Base-by-base conservation (phyloP, 2,329 filamentous ascomycete genomes). In the Tolypocladium amazonense region DNA sequence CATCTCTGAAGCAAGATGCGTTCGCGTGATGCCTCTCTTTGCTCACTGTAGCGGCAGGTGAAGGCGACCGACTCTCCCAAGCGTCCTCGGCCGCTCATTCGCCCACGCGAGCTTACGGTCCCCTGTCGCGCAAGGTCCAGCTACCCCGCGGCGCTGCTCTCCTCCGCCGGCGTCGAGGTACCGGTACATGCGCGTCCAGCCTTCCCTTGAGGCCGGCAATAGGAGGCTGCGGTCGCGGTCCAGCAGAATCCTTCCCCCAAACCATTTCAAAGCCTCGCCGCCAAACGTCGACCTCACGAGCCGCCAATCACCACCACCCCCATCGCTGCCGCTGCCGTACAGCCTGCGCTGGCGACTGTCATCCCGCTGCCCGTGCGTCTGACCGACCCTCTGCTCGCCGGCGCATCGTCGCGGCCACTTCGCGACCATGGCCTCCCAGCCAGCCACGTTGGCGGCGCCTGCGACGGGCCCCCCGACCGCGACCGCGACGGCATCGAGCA, bases 361-460 rank as follows among this genome's bases (percentile, higher is more conserved):
- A 14, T 54, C 30, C 30, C 30, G 50, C 50, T 54, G 30, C 50
- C 50, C 12, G 30, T n/a, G 30, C 50, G 50, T 23, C 30, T 57
- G 53, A 57, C 59, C 55, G 54, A 56, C 37, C 39, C 39, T 50
- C 53, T 37, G 35, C 50, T 57, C 58, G 60, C 60, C 67, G 70
- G 70, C 70, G 71, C 70, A 68, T 68, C 65, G 67, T 68, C 66
- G 73, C 72, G 73, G 72, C 73, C 71, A 69, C 69, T 68, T 66
- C 66, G 72, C 66, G 68, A 70, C 64, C 67, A 81, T 81, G 77
- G 78, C 78, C 64, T 71, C 75, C 61, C 75, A 75, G 67, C 72
- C 72, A 63, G 73, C 76, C 65, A 68, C 72, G 63, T 71, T 71
- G 66, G 65, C 65, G 62, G 66, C 65, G 61, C 62, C 70, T 57